phyloP scores from a whole-genome alignment of 805 yeast species.

The Candida boidinii region DNA sequence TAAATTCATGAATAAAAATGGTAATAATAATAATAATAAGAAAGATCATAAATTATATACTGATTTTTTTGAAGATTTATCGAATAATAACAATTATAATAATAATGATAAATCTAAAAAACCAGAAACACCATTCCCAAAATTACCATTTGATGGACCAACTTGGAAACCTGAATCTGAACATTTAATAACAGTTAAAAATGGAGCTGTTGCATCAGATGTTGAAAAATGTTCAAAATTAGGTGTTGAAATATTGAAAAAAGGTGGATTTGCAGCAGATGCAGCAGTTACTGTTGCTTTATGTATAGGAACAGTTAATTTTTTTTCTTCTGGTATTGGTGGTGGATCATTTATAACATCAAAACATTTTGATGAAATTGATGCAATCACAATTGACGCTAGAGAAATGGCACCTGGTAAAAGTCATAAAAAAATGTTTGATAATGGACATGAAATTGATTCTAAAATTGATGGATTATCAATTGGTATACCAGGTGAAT shows the following conservation, averaged over 20 bases:
- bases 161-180: conserved; percentile 33
- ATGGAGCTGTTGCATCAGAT: conserved; percentile 65
- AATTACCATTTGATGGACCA: conserved; percentile 25
- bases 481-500: conserved; percentile 84
- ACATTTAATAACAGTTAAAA: conserved; percentile 29
- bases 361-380: conserved; percentile 27
- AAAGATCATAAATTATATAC: no score
- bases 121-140: no score
- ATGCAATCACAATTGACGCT: conserved; percentile 65
- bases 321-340: conserved; percentile 88
- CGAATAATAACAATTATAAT: no score
- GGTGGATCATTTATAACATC: conserved; percentile 80
- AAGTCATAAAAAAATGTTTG: conserved; percentile 60
- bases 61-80: no score
- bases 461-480: conserved; percentile 83
- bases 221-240: conserved; percentile 52
- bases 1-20: no score
- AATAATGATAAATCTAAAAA: no score
- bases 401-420: conserved; percentile 77
- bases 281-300: conserved; percentile 85
- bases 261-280: conserved; percentile 83
- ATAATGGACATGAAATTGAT: conserved; percentile 29
- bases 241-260: conserved; percentile 46
- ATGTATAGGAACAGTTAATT: conserved; percentile 80
- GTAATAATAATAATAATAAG: no score